phyloP scores from a whole-genome alignment of 2,329 filamentous ascomycete genomes.

The Fusarium oligoseptatum region DNA sequence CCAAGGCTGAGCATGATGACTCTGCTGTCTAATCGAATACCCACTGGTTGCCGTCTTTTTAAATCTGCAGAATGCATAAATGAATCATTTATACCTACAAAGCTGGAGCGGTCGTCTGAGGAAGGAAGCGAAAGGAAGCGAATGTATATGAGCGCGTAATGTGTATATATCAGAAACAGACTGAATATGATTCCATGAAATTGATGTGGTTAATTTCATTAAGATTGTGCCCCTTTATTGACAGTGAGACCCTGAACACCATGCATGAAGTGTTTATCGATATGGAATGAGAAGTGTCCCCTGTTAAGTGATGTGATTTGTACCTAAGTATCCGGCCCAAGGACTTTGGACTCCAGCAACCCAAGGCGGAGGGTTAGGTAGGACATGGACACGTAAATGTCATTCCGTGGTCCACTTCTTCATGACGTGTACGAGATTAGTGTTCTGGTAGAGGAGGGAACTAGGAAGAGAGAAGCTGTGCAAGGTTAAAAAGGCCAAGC shows the following conservation, averaged over 20 bases:
- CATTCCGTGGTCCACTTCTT: background rate
- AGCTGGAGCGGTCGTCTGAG: background rate
- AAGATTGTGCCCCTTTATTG: background rate
- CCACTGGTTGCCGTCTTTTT: slow-evolving; percentile 1
- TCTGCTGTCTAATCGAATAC: slow-evolving; percentile 47
- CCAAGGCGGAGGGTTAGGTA: background rate
- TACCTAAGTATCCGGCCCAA: background rate
- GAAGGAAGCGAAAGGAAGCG: background rate
- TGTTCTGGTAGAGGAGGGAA: background rate
- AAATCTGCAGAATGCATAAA: slow-evolving; percentile 10
- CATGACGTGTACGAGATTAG: background rate
- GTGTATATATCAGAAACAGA: slow-evolving; percentile 42
- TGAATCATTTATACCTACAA: slow-evolving; percentile 30
- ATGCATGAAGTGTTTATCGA: background rate
- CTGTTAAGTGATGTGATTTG: background rate
- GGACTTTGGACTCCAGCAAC: background rate
- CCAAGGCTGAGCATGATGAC: slow-evolving; percentile 49
- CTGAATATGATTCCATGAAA: slow-evolving; percentile 28
- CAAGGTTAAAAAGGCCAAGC: background rate
- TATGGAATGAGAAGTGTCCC: background rate
- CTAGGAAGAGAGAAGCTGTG: background rate
- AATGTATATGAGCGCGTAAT: slow-evolving; percentile 40
- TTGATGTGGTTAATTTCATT: slow-evolving; percentile 6
- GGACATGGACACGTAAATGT: background rate
- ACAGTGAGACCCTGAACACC: background rate